Conservation (phyloP, 1,284 basidiomycete species). For the Anthracocystis panici-leucophaei region DNA sequence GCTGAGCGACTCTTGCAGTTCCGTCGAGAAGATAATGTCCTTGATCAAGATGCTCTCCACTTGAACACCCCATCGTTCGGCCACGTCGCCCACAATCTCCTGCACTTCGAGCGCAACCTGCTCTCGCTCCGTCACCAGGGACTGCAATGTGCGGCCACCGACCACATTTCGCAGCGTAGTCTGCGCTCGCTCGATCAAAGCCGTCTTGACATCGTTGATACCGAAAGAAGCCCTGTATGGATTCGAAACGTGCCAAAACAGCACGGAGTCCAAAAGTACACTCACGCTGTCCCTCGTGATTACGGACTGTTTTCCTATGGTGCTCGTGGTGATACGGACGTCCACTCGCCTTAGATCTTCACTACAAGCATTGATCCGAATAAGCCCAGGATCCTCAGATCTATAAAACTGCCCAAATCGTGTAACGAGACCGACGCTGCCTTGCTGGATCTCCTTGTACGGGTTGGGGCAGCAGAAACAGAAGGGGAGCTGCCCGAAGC, state of each 20-base stretch:
- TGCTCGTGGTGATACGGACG: constrained; percentile 91
- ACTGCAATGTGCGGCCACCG: constrained; percentile 78
- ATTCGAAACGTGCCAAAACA: constrained; percentile 80
- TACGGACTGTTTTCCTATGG: constrained; percentile 83
- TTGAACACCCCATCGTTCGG: constrained; percentile 87
- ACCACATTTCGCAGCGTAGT: constrained; percentile 95
- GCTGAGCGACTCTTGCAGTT: constrained; percentile 90
- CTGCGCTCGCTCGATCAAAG: constrained; percentile 91
- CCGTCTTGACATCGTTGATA: constrained; percentile 86
- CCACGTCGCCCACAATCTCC: constrained; percentile 78
- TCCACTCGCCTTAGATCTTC: constrained; percentile 78
- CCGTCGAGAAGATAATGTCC: constrained; percentile 90
- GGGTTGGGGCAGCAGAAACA: constrained; percentile 77
- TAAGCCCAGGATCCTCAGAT: constrained; percentile 90
- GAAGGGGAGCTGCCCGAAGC: constrained; percentile 80
- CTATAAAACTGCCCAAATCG: constrained; percentile 94
- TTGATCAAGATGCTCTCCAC: constrained; percentile 88
- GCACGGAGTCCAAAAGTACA: constrained; percentile 86
- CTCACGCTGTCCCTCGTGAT: constrained; percentile 84
- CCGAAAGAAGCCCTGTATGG: constrained; percentile 83
- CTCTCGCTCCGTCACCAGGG: constrained; percentile 81
- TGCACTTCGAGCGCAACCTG: constrained; percentile 95
- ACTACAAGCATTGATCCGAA: constrained; percentile 91
- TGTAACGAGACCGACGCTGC: constrained; percentile 88
- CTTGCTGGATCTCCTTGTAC: constrained; percentile 81